A percentile compares a stretch with the other conserved stretches of the same genome.
These are phyloP conservation scores for Sutorius australiensis DNA, from an alignment of 768 basidiomycete species.

Conservation along the genomic window DNA sequence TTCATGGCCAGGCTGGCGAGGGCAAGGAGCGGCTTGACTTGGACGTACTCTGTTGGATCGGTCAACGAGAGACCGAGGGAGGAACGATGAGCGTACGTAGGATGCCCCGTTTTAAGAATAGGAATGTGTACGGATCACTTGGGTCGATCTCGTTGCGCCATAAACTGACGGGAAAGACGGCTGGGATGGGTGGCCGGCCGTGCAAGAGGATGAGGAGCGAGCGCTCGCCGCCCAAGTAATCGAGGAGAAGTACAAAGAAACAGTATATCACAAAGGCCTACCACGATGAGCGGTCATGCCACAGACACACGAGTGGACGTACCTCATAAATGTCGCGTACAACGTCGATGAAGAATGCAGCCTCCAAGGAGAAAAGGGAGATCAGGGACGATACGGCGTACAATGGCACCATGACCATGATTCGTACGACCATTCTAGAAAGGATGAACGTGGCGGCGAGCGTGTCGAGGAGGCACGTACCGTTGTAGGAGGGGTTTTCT, in stretches of 20 bases:
- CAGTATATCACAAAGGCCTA: constrained; percentile 95
- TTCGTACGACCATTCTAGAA: constrained; percentile 81
- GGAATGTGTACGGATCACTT: constrained; percentile 91
- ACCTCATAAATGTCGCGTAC: constrained; percentile 97
- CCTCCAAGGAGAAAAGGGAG: constrained; percentile 89
- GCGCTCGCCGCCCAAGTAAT: constrained; percentile 89
- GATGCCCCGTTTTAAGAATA: constrained; percentile 93
- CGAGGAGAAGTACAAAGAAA: constrained; percentile 79
- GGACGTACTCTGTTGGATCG: constrained; percentile 79
- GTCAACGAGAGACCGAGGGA: not conserved
- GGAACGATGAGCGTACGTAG: constrained; percentile 54
- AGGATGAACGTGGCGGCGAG: constrained; percentile 4
- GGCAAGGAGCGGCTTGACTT: constrained; percentile 90
- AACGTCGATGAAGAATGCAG: constrained; percentile 94
- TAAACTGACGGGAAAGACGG: constrained; percentile 82
- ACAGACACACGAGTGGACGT: constrained; percentile 17
- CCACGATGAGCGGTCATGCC: not conserved
- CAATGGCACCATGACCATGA: constrained; percentile 95
- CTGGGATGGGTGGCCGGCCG: constrained; percentile 82
- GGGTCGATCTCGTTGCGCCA: constrained; percentile 85
- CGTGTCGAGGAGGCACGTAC: constrained; percentile 33
- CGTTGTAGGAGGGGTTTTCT: constrained; percentile 77
- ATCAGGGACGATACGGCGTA: constrained; percentile 91
- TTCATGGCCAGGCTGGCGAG: constrained; percentile 83
- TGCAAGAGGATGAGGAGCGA: constrained; percentile 89